Evolutionary conservation across 2,329 filamentous ascomycete genomes (phyloP), one percentile per base, ranked within the genome.

Genomic region (Aspergillus nomiae): DNA sequence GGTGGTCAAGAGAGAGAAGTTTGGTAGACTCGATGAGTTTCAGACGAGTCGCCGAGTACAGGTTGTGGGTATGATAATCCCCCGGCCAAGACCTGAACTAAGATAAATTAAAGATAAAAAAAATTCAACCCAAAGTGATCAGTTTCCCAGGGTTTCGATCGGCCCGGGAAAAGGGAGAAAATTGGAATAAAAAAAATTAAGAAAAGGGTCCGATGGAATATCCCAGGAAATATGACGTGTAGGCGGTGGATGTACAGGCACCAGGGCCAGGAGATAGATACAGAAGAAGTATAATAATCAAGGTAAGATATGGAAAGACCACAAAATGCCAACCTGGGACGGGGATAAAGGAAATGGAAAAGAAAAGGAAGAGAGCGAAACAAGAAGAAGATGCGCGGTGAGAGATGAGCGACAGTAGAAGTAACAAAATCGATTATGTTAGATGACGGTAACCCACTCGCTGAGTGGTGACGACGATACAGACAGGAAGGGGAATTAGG

Each of bases 81-180:
- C 58, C 64, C 64, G 62, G 65, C 63, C 64, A 68, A 66, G 62
- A 66, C 63, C 62, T 62, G 61, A 62, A 63, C 65, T 60, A 67
- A 60, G 63, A 63, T 53, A 64, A 67, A 57, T 43, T 45, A 51
- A 46, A 58, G 36, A 48, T 51, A 48, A 34, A 30, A 28, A 48
- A 41, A 48, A 32, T 30, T n/a, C 26, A 46, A 46, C 24, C 14
- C 2, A 28, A 28, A 58, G 30, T 48, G 56, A 45, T 59, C 32
- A 38, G 45, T 51, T 50, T 59, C 45, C 19, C 45, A 26, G n/a
- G 56, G 56, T 41, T 46, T 58, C 32, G 56, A 59, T 59, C 45
- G 56, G 45, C 45, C 45, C 48, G 28, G 41, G 56, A 32, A 38
- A 24, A 58, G 21, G 55, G 38, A 46, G 30, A 26, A 32, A 46